Evolutionary conservation across 2,329 filamentous ascomycete species (phyloP), one percentile per base, ranked within the genome.

Genomic region (Exserohilum rostratum): DNA sequence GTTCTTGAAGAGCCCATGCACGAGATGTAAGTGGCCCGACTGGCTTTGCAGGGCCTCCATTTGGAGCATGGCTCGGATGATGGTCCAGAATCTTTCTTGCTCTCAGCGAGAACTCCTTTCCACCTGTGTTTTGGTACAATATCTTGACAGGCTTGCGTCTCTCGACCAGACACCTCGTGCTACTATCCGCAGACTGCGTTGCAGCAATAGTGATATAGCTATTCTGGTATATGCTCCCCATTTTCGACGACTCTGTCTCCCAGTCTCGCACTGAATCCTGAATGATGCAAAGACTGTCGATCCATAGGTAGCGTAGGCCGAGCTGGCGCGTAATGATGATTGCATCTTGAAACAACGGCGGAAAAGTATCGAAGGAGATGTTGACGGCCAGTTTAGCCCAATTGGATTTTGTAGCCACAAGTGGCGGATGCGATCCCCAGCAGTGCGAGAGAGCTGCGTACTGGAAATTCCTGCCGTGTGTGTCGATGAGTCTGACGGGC

Each of bases 1-100:
- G 70, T 37, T 74, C 72, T 40, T 75, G 71, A 0, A 75, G 53
- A 7, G 64, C 68, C 71, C 71, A 74, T 4, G 68, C 67, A 30
- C 72, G 64, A 6, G 53, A 59, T 12, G 60, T 65, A 20, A 75
- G 48, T 11, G 68, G 69, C 2, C 70, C 66, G 31, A 57, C 46
- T 20, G 61, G 64, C 20, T 50, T 68, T 25, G 68, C 70, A 7
- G 69, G 67, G 27, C 60, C 54, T 5, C 58, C 57, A 34, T 64
- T 53, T 1, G 58, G 49, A 17, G 58, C 46, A 3, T 55, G n/a
- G 34, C 60, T 48, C 12, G 68, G 72, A 55, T 73, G 71, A 43
- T 74, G 71, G 18, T 72, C 58, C 7, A 59, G 39, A 2, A 69
- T 51, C 18, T 57, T 62, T 46, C 70, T 64, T 9, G 69, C 71